phyloP scores from a whole-genome alignment of 306 rosid genomes.

The Dalbergia cochinchinensis region DNA sequence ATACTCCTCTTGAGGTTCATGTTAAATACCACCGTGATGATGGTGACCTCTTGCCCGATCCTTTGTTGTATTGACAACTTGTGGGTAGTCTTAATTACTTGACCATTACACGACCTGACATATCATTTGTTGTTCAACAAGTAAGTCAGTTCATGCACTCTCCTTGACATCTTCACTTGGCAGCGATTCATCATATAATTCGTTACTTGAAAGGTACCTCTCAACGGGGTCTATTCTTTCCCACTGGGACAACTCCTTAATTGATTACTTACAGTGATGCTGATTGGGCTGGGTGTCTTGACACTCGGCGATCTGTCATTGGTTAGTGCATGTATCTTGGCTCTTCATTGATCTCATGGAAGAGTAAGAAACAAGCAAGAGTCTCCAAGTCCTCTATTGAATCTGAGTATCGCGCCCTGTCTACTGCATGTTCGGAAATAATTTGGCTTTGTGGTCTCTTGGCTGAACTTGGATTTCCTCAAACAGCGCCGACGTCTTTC shows the following conservation, averaged over 20 bases:
- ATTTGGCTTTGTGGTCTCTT: background rate
- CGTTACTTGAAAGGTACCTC: background rate
- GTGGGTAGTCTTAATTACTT: background rate
- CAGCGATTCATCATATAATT: too few relatives aligned
- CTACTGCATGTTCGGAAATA: background rate
- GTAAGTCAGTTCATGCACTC: slow-evolving; percentile 14
- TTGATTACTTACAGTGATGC: background rate
- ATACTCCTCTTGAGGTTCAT: too few relatives aligned
- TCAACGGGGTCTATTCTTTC: background rate
- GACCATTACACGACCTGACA: background rate
- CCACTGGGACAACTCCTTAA: background rate
- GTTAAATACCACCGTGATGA: too few relatives aligned
- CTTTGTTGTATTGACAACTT: background rate
- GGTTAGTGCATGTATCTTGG: background rate
- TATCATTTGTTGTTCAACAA: background rate
- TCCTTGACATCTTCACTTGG: background rate
- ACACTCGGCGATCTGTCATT: background rate
- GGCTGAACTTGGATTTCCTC: background rate
- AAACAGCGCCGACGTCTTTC: background rate
- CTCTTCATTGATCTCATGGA: too few relatives aligned
- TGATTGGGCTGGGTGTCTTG: background rate
- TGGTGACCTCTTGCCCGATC: too few relatives aligned
- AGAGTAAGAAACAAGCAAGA: too few relatives aligned
- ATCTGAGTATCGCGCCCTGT: background rate
- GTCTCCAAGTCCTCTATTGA: too few relatives aligned